Evolutionary conservation across 2,329 filamentous ascomycete genomes (phyloP), one percentile per base, ranked within the genome.

Genomic region (Fusarium succisae): DNA sequence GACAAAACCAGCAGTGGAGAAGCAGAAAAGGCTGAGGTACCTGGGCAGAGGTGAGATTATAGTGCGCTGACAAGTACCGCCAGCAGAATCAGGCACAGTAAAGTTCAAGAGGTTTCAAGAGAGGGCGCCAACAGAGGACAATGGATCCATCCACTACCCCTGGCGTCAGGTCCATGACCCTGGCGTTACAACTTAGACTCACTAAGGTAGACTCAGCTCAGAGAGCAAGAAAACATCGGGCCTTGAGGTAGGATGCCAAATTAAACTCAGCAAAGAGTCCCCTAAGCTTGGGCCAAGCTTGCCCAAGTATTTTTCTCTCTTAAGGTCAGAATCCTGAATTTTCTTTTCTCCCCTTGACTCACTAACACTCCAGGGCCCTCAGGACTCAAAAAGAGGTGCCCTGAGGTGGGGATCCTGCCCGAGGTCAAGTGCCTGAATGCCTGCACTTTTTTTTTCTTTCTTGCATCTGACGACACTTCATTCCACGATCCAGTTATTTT

Each of bases 101-200:
- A 43, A 73, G 70, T 60, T 68, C 66, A 74, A 62, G 57, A 58
- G 66, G 72, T 74, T 74, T 75, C 72, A 74, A 70, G 69, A 59
- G 72, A 74, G 72, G 72, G 72, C 72, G 71, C 68, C 72, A 75
- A 61, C 58, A 64, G 58, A 72, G 58, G 69, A 50, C 59, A 59
- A 64, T 50, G 58, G 32, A 57, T 35, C 58, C 65, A 69, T 69
- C 44, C 66, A 69, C 56, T 39, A 45, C 68, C 72, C 72, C 72
- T 74, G 64, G 72, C 72, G 57, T 69, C 72, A 63, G 67, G 67
- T 55, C 68, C 63, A 50, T 63, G 63, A 48, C 63, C 69, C 68
- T 63, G 67, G 67, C 67, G 72, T 72, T 65, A 66, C 67, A 70
- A 51, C 24, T 50, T 50, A 56, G 26, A 41, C 51, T 55, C 51